Evolutionary conservation across 2,329 filamentous ascomycete species (phyloP).

Genomic region (Hymenoscyphus occultus): DNA sequence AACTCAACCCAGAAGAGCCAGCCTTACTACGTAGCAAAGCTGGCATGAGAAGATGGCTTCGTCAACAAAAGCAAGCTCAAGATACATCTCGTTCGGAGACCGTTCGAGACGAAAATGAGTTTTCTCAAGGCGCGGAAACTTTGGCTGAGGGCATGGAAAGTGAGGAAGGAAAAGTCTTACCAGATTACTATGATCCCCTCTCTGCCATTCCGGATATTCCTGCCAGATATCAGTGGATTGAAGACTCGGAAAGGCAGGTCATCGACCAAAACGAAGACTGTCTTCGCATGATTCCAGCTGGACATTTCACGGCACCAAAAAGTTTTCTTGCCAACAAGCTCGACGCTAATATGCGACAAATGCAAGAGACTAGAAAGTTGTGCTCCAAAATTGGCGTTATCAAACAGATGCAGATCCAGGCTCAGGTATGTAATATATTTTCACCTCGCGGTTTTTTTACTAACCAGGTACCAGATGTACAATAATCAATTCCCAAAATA

Average conservation of each 20-base stretch:
- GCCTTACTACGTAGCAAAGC: conserved; percentile 81
- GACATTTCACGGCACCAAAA: conserved; percentile 71
- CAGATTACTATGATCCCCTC: conserved; percentile 91
- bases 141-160: conserved; percentile 89
- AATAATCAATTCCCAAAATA: conserved; percentile 98
- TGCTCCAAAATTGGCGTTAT: conserved; percentile 96
- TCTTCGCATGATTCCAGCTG: conserved; percentile 70
- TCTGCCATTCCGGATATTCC: conserved; percentile 83
- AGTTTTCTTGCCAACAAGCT: conserved; percentile 75
- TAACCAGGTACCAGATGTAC: conserved; percentile 64
- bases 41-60: conserved; percentile 85
- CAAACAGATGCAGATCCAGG: conserved; percentile 99
- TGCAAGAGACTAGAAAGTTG: conserved; percentile 94
- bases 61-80: conserved; percentile 70
- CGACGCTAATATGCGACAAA: conserved; percentile 86
- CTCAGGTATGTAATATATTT: conserved; percentile 61
- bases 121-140: conserved; percentile 60
- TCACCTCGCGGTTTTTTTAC: conserved; percentile 3
- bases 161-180: conserved; percentile 78
- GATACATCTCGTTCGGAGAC: conserved; percentile 45
- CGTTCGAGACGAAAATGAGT: conserved; percentile 45
- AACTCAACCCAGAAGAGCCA: conserved; percentile 81
- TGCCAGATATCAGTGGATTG: conserved; percentile 76
- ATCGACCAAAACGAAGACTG: conserved; percentile 86
- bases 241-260: conserved; percentile 84